These are phyloP conservation scores for Sphaerostilbella broomeana DNA, from an alignment of 2,329 filamentous ascomycete genomes.

Conservation along the genomic window DNA sequence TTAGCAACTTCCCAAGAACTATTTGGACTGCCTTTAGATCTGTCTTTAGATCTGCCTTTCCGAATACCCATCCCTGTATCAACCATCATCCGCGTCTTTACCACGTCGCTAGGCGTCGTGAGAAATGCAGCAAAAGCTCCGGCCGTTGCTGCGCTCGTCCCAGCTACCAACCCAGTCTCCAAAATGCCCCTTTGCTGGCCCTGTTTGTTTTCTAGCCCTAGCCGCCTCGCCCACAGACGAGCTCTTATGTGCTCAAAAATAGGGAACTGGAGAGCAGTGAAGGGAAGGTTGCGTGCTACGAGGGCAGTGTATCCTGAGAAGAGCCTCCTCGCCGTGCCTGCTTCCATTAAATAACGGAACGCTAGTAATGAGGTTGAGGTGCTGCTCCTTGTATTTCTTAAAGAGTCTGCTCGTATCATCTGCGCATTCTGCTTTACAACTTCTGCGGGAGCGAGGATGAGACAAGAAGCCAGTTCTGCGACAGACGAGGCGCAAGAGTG, in stretches of 20 bases:
- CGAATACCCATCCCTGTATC: constrained; percentile 37
- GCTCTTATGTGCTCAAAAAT: constrained; percentile 68
- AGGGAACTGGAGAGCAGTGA: constrained; percentile 83
- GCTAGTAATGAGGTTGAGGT: constrained; percentile 42
- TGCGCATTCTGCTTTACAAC: constrained; percentile 93
- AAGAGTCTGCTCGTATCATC: constrained; percentile 49
- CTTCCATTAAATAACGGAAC: constrained; percentile 43
- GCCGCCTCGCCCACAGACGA: constrained; percentile 38
- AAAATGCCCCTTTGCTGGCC: constrained; percentile 35
- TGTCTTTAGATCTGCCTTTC: constrained; percentile 17
- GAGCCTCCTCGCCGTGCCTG: constrained; percentile 46
- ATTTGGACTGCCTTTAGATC: constrained; percentile 23
- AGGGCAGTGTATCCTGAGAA: constrained; percentile 73
- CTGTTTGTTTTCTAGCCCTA: constrained; percentile 22
- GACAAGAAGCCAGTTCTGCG: constrained; percentile 78
- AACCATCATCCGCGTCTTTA: constrained; percentile 88
- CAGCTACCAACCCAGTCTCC: constrained; percentile 66
- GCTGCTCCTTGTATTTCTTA: constrained; percentile 13
- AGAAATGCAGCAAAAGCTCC: constrained; percentile 69
- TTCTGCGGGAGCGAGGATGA: constrained; percentile 81
- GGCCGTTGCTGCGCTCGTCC: constrained; percentile 63
- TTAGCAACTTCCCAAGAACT: constrained; percentile 57
- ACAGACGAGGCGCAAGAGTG: constrained; percentile 67
- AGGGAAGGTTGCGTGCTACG: constrained; percentile 75
- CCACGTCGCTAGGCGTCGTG: constrained; percentile 85